Conservation (phyloP, 148 eudicot genomes). For the Nyssa sinensis region DNA sequence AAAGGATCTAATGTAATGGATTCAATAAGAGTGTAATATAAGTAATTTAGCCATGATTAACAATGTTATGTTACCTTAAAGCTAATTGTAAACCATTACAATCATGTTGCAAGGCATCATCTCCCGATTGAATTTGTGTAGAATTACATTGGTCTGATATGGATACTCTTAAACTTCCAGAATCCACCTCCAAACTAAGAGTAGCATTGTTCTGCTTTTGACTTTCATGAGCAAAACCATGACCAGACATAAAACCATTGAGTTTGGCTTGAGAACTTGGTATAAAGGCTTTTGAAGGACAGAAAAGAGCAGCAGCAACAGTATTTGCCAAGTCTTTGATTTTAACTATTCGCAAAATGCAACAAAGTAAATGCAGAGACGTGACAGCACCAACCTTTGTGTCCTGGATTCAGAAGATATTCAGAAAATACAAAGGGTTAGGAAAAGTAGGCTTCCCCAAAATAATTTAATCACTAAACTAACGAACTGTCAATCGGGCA, state of each 20-base stretch:
- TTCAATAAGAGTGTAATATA: background rate
- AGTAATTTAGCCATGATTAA: background rate
- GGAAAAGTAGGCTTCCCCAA: slow-evolving; percentile 28
- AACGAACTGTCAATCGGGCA: background rate
- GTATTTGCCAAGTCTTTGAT: slow-evolving; percentile 93
- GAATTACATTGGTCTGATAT: slow-evolving; percentile 29
- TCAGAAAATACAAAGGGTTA: slow-evolving; percentile 32
- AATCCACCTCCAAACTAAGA: slow-evolving; percentile 25
- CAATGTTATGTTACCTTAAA: slow-evolving; percentile 46
- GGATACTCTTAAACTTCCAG: slow-evolving; percentile 33
- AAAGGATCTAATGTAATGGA: background rate
- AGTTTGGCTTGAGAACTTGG: slow-evolving; percentile 43
- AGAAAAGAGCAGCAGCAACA: slow-evolving; percentile 80
- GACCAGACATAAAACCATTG: slow-evolving; percentile 44
- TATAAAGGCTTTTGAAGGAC: slow-evolving; percentile 47
- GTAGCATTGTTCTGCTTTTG: slow-evolving; percentile 31
- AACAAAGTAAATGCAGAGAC: slow-evolving; percentile 79
- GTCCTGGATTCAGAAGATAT: slow-evolving; percentile 62
- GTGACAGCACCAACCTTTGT: slow-evolving; percentile 56
- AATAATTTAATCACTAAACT: slow-evolving; percentile 15
- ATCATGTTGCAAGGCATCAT: slow-evolving; percentile 36
- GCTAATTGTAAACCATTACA: slow-evolving; percentile 35
- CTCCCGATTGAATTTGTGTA: slow-evolving; percentile 20
- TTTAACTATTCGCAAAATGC: slow-evolving; percentile 86
- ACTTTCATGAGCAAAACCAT: slow-evolving; percentile 22